Base-by-base conservation (phyloP, 208 protist species). In the Herpetomonas tarakana region DNA sequence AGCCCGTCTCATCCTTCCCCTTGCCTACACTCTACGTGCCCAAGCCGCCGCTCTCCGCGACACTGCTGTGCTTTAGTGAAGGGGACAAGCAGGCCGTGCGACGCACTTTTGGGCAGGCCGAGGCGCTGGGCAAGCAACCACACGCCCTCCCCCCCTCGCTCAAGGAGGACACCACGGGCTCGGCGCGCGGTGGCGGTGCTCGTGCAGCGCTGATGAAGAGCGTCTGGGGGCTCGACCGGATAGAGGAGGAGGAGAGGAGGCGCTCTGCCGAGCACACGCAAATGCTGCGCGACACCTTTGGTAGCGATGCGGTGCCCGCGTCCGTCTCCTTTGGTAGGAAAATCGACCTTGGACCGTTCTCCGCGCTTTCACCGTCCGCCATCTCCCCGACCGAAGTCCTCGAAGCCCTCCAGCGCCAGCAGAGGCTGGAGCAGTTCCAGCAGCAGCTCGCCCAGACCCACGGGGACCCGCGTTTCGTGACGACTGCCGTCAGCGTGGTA, bases 401-500 rank as follows among this genome's bases (percentile, higher is more conserved):
- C 19, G 39, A 22, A 0, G 47, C 52, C 1, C 58, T 68, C 19
- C 44, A 49, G 47, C 39, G 29, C 18, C 53, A 59, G 47, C 14
- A 29, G 38, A 22, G 38, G 47, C 49, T 68, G 52, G 45, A 26
- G 16, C n/a, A 22, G 31, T 22, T 52, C n/a, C 66, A 71, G 56
- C 31, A 71, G 45, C 27, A 66, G 9, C 60, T 80, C 6, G 70
- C 63, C 16, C 52, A 58, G 22, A 29, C 53, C 25, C 57, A 74
- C 56, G 53, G 54, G 35, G 61, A 73, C 24, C n/a, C 50, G 12
- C 68, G 45, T 19, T 74, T 86, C 58, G 21, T 52, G 38, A 22
- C 54, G 7, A 18, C n/a, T 2, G 52, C 58, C 14, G 59, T 52
- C 19, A 75, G 71, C 22, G 67, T 78, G 1, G 29, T 57, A 0